These are phyloP conservation scores for Polyporus tsugae DNA, from an alignment of 1,284 basidiomycete genomes.

Conservation along the genomic window DNA sequence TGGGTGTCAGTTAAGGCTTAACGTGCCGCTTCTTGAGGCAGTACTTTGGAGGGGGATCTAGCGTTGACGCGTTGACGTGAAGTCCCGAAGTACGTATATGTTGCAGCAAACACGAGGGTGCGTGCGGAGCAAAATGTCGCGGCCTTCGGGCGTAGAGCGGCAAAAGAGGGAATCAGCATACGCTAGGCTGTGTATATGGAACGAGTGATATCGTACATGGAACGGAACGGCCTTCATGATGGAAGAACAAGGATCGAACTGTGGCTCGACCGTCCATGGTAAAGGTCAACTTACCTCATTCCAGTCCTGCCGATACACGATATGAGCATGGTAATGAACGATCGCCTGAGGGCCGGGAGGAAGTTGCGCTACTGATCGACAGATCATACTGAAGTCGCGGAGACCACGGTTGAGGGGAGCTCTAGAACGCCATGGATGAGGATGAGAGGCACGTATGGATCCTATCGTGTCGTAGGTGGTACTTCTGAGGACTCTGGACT, in stretches of 20 bases:
- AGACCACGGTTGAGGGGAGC: background rate
- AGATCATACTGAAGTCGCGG: background rate
- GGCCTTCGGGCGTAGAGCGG: background rate
- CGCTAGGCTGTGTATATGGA: background rate
- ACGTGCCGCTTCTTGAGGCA: constrained; percentile 2
- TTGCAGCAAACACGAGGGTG: background rate
- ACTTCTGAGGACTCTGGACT: background rate
- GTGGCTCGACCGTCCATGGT: background rate
- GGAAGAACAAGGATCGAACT: background rate
- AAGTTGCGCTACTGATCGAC: background rate
- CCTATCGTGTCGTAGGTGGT: background rate
- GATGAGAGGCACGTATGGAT: background rate
- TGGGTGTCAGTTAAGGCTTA: background rate
- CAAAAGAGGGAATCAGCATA: background rate
- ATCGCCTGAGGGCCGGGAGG: background rate
- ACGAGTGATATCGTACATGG: background rate
- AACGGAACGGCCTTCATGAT: background rate
- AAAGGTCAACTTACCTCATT: background rate
- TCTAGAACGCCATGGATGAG: background rate
- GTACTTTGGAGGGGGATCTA: background rate
- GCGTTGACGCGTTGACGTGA: constrained; percentile 5
- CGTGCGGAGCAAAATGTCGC: constrained; percentile 2
- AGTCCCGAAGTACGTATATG: background rate
- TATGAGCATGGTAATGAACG: background rate
- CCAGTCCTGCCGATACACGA: background rate